phyloP scores from a whole-genome alignment of 2,329 filamentous ascomycete genomes.

The Septoria linicola region DNA sequence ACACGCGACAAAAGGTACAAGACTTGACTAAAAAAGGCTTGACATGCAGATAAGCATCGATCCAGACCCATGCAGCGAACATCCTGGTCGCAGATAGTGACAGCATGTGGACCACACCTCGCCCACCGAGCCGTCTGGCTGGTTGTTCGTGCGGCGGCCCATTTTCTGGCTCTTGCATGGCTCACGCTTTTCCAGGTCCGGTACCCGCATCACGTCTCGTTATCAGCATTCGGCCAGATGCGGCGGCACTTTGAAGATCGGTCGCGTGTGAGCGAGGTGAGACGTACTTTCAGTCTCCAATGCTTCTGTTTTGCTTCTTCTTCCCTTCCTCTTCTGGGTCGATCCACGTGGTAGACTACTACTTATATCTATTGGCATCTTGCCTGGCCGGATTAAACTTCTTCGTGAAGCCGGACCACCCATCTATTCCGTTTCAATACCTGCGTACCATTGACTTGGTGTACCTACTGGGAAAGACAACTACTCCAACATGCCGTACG shows the following conservation, averaged over 20 bases:
- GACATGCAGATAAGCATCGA: too few relatives aligned
- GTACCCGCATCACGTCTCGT: slow-evolving; percentile 2
- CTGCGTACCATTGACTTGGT: slow-evolving; percentile 12
- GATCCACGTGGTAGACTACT: neutral
- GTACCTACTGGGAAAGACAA: slow-evolving; percentile 1
- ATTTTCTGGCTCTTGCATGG: slow-evolving; percentile 8
- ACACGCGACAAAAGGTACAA: too few relatives aligned
- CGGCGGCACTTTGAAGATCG: neutral
- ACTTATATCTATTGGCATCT: neutral
- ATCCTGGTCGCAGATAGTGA: too few relatives aligned
- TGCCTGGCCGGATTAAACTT: slow-evolving; percentile 24
- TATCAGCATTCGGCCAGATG: slow-evolving; percentile 10
- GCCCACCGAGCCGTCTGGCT: too few relatives aligned
- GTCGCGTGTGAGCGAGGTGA: slow-evolving; percentile 6
- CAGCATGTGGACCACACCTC: too few relatives aligned
- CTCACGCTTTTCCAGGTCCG: slow-evolving; percentile 6
- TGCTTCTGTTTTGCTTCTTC: neutral
- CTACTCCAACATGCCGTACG: slow-evolving; percentile 12
- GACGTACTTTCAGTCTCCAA: neutral
- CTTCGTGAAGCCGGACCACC: slow-evolving; percentile 22
- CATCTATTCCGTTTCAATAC: neutral
- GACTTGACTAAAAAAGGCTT: too few relatives aligned
- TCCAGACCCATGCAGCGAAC: too few relatives aligned
- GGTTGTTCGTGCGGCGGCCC: slow-evolving; percentile 6
- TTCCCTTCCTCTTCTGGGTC: neutral